Conservation (phyloP, 768 basidiomycete species). For the Termitomyces bulborhizus region DNA sequence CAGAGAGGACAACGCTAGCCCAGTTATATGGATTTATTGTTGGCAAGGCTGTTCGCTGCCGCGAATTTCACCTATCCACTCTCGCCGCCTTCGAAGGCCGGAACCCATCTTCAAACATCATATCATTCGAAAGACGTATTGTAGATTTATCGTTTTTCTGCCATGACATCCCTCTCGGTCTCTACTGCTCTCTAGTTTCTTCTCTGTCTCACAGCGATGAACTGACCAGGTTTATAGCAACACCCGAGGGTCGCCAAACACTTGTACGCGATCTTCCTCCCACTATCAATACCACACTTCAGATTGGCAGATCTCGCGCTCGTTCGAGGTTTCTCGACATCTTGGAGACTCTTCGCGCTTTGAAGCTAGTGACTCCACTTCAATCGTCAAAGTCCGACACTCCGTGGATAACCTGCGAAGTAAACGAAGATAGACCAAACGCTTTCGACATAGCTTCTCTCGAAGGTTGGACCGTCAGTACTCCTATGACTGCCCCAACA, state of each 20-base stretch:
- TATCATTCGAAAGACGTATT: slow-evolving; percentile 50
- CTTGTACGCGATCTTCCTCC: slow-evolving; percentile 49
- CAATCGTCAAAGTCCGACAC: slow-evolving; percentile 31
- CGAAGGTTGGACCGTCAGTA: slow-evolving; percentile 38
- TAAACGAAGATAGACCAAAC: slow-evolving; percentile 35
- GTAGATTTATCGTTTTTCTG: slow-evolving; percentile 55
- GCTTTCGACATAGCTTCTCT: slow-evolving; percentile 38
- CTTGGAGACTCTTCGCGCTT: slow-evolving; percentile 47
- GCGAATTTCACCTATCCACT: slow-evolving; percentile 54
- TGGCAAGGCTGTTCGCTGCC: slow-evolving; percentile 59
- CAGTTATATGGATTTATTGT: slow-evolving; percentile 73
- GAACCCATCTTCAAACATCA: slow-evolving; percentile 33
- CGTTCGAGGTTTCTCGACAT: slow-evolving; percentile 57
- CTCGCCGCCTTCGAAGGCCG: slow-evolving; percentile 40
- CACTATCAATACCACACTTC: slow-evolving; percentile 42
- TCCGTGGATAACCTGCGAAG: slow-evolving; percentile 41
- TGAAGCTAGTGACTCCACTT: slow-evolving; percentile 60
- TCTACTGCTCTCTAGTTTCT: slow-evolving; percentile 61
- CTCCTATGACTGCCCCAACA: slow-evolving; percentile 41
- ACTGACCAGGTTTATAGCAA: slow-evolving; percentile 44
- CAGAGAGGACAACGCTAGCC: slow-evolving; percentile 62
- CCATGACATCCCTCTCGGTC: slow-evolving; percentile 56
- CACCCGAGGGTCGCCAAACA: slow-evolving; percentile 40
- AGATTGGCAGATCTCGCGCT: slow-evolving; percentile 53
- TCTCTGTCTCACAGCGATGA: slow-evolving; percentile 51